These are phyloP conservation scores for Cenchrus purpureus DNA, from an alignment of 176 grass and related monocot genomes.

Conservation along the genomic window DNA sequence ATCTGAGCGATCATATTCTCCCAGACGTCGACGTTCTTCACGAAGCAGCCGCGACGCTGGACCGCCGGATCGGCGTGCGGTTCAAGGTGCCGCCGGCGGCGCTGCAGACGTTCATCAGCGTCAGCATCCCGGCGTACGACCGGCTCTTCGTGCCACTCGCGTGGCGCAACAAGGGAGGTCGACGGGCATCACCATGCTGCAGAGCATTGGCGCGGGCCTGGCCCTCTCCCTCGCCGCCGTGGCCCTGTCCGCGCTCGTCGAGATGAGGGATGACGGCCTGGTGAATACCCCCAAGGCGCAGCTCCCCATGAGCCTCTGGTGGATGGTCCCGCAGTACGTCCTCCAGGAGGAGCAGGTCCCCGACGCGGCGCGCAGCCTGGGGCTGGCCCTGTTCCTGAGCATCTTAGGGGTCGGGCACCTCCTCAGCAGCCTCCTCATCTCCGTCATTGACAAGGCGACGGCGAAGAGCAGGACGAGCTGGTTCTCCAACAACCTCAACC, in stretches of 20 bases:
- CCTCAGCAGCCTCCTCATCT: constrained; percentile 26
- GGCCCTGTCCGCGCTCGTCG: constrained; percentile 52
- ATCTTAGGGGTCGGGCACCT: constrained; percentile 31
- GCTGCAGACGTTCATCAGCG: constrained; percentile 59
- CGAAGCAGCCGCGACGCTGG: constrained; percentile 76
- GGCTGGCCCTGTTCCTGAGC: constrained; percentile 34
- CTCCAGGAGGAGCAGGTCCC: constrained; percentile 84
- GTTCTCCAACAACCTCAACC: constrained; percentile 34
- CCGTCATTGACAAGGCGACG: neutral
- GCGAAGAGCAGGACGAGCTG: constrained; percentile 4
- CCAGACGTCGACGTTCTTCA: constrained; percentile 66
- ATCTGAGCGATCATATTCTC: constrained; percentile 67
- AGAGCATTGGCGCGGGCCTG: constrained; percentile 60
- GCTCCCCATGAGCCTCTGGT: constrained; percentile 68
- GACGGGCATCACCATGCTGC: constrained; percentile 71
- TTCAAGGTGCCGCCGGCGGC: constrained; percentile 17
- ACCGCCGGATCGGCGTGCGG: constrained; percentile 47
- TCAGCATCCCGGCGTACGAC: constrained; percentile 64
- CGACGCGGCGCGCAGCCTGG: constrained; percentile 29
- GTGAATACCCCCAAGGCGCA: constrained; percentile 28
- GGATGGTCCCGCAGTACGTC: constrained; percentile 61
- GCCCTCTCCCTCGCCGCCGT: constrained; percentile 48
- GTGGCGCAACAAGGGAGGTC: constrained; percentile 39
- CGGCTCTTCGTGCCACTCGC: constrained; percentile 49
- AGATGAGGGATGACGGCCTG: constrained; percentile 56